phyloP scores from a whole-genome alignment of 768 basidiomycete genomes.

The Russula dissimulans region DNA sequence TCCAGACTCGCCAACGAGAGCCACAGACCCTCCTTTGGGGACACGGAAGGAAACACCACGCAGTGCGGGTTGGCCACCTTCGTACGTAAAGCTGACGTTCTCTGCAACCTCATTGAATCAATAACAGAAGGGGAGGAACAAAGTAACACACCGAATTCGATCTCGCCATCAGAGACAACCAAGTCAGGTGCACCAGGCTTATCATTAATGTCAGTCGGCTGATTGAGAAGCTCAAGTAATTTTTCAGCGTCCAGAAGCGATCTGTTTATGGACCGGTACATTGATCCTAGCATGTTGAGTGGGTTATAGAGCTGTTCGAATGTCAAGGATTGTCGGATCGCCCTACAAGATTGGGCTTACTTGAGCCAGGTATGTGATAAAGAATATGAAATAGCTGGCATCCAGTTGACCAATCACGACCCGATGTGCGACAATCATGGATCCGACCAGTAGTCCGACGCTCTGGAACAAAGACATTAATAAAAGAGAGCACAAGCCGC shows the following conservation, averaged over 20 bases:
- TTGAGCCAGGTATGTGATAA: slow-evolving; percentile 76
- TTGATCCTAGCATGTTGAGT: slow-evolving; percentile 67
- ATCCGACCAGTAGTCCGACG: slow-evolving; percentile 72
- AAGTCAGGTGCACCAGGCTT: slow-evolving; percentile 67
- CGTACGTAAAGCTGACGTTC: slow-evolving; percentile 83
- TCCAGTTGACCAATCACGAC: slow-evolving; percentile 46
- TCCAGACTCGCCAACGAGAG: slow-evolving; percentile 79
- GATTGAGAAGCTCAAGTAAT: slow-evolving; percentile 69
- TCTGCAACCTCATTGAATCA: slow-evolving; percentile 34
- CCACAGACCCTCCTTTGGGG: slow-evolving; percentile 78
- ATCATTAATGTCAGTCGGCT: slow-evolving; percentile 80
- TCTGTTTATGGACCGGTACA: slow-evolving; percentile 70
- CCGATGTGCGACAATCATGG: slow-evolving; percentile 64
- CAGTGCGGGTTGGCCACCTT: slow-evolving; percentile 58
- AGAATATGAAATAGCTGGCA: slow-evolving; percentile 63
- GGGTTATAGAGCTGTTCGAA: slow-evolving; percentile 53
- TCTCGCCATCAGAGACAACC: slow-evolving; percentile 60
- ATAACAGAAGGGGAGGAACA: background rate
- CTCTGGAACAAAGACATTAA: slow-evolving; percentile 34
- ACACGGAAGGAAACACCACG: slow-evolving; percentile 81
- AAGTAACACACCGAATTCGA: slow-evolving; percentile 65
- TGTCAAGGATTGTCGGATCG: background rate
- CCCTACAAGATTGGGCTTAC: slow-evolving; percentile 29
- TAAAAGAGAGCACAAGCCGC: background rate
- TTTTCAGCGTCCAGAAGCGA: slow-evolving; percentile 78